These are phyloP conservation scores for Globisporangium carolinianum DNA, from an alignment of 352 stramenopile species.

Conservation along the genomic window DNA sequence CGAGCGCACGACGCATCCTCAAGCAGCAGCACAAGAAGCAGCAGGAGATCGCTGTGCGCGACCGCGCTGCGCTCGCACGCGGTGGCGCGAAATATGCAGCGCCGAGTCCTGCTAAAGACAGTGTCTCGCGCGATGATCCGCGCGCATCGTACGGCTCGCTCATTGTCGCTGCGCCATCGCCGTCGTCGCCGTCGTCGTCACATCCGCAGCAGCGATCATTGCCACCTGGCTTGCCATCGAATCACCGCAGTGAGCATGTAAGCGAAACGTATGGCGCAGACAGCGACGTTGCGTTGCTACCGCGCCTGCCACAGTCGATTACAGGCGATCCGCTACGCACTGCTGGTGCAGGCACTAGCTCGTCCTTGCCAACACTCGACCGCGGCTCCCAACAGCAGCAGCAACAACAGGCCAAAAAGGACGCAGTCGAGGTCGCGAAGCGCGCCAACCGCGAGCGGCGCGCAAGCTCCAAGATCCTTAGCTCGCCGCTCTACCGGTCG, in stretches of 20 bases:
- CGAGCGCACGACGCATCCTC: slow-evolving; percentile 68
- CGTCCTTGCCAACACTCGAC: slow-evolving; percentile 29
- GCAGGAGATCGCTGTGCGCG: slow-evolving; percentile 42
- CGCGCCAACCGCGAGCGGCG: slow-evolving; percentile 23
- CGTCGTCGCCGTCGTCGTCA: slow-evolving; percentile 13
- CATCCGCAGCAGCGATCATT: no score
- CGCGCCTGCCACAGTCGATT: neutral
- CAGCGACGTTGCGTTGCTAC: slow-evolving; percentile 1
- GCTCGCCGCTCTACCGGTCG: slow-evolving; percentile 70
- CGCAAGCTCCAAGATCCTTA: slow-evolving; percentile 48
- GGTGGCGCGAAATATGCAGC: slow-evolving; percentile 18
- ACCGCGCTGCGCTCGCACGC: slow-evolving; percentile 30
- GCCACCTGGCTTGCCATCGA: no score
- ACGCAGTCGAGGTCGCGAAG: slow-evolving; percentile 10
- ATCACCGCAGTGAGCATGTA: slow-evolving; percentile 20
- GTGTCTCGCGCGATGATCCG: slow-evolving; percentile 47
- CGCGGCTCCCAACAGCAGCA: slow-evolving; percentile 12
- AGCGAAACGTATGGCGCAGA: slow-evolving; percentile 5
- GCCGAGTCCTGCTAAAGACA: slow-evolving; percentile 7
- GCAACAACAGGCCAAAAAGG: neutral
- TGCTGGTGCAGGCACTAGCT: neutral
- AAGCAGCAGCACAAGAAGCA: slow-evolving; percentile 79
- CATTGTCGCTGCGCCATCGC: slow-evolving; percentile 34
- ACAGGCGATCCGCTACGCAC: neutral
- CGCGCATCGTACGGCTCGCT: slow-evolving; percentile 51